Conservation (phyloP, 345 rosid genomes). For the Chamaenerion angustifolium region DNA sequence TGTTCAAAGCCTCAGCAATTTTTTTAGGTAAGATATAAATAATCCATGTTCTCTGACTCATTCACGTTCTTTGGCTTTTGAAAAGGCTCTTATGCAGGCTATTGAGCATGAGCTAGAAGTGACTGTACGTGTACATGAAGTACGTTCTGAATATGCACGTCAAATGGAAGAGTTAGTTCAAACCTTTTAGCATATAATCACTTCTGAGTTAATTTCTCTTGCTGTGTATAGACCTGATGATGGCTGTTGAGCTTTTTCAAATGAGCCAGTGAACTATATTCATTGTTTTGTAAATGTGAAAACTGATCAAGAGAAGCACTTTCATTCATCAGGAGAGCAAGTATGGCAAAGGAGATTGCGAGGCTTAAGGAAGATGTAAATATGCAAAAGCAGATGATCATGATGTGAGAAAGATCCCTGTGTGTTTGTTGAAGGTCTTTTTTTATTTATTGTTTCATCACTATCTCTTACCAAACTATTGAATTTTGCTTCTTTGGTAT, state of each 20-base stretch:
- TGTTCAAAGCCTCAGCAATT: no score
- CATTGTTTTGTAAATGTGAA: no score
- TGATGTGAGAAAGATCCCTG: constrained; percentile 30
- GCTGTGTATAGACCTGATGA: no score
- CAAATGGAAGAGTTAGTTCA: constrained; percentile 87
- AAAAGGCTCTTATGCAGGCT: constrained; percentile 71
- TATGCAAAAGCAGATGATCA: constrained; percentile 37
- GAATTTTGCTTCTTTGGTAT: no score
- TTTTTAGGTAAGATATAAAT: no score
- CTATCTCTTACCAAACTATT: background rate
- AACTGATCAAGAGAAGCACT: background rate
- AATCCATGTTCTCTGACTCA: no score
- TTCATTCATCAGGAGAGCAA: constrained; percentile 57
- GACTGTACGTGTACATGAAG: constrained; percentile 81
- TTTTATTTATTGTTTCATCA: background rate
- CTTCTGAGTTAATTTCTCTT: background rate
- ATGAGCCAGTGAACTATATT: no score
- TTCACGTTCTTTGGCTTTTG: background rate
- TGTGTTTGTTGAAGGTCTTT: background rate
- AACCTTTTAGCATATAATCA: background rate
- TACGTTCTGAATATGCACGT: constrained; percentile 76
- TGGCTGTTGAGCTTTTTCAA: no score
- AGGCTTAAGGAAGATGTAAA: constrained; percentile 67
- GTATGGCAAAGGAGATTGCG: constrained; percentile 79
- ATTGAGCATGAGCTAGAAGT: constrained; percentile 98